Base-by-base conservation (phyloP, 169 alveolate genomes). In the Cryptosporidium baileyi region DNA sequence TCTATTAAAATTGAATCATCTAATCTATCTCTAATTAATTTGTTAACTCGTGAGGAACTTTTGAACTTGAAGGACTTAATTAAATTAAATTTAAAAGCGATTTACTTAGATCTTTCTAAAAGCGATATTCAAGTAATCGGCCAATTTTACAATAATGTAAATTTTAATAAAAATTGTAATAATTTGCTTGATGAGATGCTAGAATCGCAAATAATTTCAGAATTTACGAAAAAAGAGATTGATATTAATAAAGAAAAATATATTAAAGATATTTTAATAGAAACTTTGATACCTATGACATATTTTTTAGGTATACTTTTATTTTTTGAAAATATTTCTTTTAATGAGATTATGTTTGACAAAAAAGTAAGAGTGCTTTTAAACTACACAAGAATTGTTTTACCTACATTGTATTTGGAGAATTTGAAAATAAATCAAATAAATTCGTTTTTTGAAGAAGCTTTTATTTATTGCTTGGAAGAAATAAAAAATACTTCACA, bases 341-440 rank as follows among this genome's bases (percentile, higher is more conserved):
- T 40, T 19, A 51, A 74, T 54, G 85, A 74, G 26, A 19, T 24
- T 7, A 54, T 19, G 15, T 54, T 74, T 36, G 61, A 45, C 8
- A 74, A 59, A 24, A 67, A 54, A 57, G 13, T 54, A 19, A 74
- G 85, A 59, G 34, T 59, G 49, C 15, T 74, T 19, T 26, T 52
- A n/a, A 74, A 26, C 24, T 32, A 38, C 19, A 40, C 30, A 74
- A 74, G 85, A 22, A 54, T 24, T 28, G n/a, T 74, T 32, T 34
- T 74, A 0, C 85, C 85, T 13, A 22, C n/a, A 15, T 19, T 74
- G 13, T 36, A 22, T 38, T 47, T 54, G 9, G 85, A 74, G 11
- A 74, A 34, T 47, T 11, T 36, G 11, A 74, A 57, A 30, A 52
- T 30, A 32, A 28, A 0, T 30, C 59, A 28, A 22, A 17, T 51